A percentile compares a stretch with the other conserved stretches of the same genome.
These are phyloP conservation scores for Colletotrichum aenigma DNA, from an alignment of 2,329 filamentous ascomycete species.

Conservation along the genomic window DNA sequence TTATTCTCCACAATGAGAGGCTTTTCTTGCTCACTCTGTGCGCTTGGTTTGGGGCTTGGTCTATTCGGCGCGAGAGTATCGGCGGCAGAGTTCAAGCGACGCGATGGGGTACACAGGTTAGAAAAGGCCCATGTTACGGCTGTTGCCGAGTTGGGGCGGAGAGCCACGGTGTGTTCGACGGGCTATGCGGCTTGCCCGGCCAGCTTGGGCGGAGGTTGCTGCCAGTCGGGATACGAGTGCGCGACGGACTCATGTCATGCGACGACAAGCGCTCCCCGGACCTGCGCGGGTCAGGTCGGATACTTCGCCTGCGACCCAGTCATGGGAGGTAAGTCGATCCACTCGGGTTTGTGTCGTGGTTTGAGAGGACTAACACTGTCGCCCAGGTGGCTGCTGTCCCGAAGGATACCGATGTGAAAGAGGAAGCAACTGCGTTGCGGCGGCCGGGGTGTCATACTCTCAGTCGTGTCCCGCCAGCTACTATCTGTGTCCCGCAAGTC, in stretches of 20 bases:
- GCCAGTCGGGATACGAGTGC: constrained; percentile 53
- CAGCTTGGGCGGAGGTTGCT: constrained; percentile 50
- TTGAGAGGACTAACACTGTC: not conserved
- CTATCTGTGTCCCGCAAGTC: constrained; percentile 53
- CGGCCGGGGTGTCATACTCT: constrained; percentile 43
- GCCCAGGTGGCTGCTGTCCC: constrained; percentile 48
- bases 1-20: not conserved
- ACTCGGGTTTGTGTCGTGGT: not conserved
- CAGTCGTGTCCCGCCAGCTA: constrained; percentile 48
- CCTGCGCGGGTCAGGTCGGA: constrained; percentile 37
- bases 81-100: constrained; percentile 30
- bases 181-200: constrained; percentile 38
- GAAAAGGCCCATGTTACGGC: constrained; percentile 28
- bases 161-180: constrained; percentile 27
- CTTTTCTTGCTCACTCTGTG: not conserved
- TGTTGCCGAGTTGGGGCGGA: not conserved
- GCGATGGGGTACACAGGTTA: constrained; percentile 34
- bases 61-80: not conserved
- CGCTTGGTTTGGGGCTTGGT: not conserved
- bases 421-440: constrained; percentile 44
- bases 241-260: constrained; percentile 50
- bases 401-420: constrained; percentile 47
- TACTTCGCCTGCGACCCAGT: constrained; percentile 45
- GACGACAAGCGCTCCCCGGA: constrained; percentile 46
- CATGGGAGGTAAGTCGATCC: constrained; percentile 35